Evolutionary conservation across 768 basidiomycete species (phyloP), one percentile per base, ranked within the genome.

Genomic region (Collybiopsis confluens): DNA sequence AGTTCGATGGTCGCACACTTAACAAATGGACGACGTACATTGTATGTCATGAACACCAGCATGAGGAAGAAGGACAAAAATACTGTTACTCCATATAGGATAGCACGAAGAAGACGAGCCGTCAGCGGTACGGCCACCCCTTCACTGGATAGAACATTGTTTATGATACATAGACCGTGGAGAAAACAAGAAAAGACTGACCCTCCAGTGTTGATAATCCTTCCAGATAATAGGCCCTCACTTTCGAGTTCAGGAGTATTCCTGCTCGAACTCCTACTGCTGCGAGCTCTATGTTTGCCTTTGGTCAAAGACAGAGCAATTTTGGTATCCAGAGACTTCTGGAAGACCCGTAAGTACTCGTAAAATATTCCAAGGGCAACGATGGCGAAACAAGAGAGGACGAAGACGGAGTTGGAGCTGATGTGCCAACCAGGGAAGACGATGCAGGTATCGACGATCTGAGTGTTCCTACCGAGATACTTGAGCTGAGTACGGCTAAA

Each of bases 1-100:
- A 23, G 11, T 13, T 28, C 7, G 33, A 24, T 20, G 13, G 30
- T 21, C 15, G 7, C 16, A 26, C 46, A 20, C 6, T 33, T 33
- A 7, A 41, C 16, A 47, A 48, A 42, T 52, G 6, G 55, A 37
- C 45, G 20, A 50, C 37, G 63, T 55, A 92, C 91, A 59, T 97
- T 97, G 72, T 95, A 97, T 4, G 93, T 96, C 93, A 97, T 96
- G 70, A 92, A 94, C 37, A 96, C 85, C 54, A 97, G 74, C 93
- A 97, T 97, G 65, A 92, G 81, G 80, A 92, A 91, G 76, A 88
- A 90, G 33, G 90, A 90, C 55, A 92, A 67, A 67, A 86, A 86
- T 20, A 92, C 82, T 2, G 82, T 82, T 3, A 75, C 68, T n/a
- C 86, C 91, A 61, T 95, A 96, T 35, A 92, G 65, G 1, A 65